Percentiles rank a stretch among this genome's conserved stretches.
These are phyloP conservation scores for Diaporthe vaccinii DNA, from an alignment of 2,329 filamentous ascomycete genomes.

Conservation along the genomic window DNA sequence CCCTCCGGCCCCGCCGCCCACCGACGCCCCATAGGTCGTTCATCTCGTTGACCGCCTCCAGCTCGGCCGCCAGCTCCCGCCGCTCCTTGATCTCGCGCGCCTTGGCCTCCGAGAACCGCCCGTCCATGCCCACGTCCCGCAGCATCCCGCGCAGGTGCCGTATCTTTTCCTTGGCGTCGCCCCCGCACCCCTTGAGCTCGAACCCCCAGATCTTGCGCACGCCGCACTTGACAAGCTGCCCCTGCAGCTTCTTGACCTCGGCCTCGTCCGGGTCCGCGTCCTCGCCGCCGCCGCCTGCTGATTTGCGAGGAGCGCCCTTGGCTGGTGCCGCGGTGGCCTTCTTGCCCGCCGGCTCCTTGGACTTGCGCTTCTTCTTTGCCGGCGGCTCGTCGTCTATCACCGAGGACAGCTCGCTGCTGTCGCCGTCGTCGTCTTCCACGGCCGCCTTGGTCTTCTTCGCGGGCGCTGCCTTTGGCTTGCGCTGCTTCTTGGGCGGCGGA, in stretches of 20 bases:
- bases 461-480: slow-evolving; percentile 35
- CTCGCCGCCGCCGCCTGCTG: slow-evolving; percentile 45
- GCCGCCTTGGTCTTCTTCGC: slow-evolving; percentile 42
- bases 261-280: slow-evolving; percentile 73
- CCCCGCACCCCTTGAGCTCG: slow-evolving; percentile 81
- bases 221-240: slow-evolving; percentile 89
- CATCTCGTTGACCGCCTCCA: slow-evolving; percentile 87
- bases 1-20: slow-evolving; percentile 58
- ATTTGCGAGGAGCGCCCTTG: slow-evolving; percentile 50
- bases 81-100: slow-evolving; percentile 89
- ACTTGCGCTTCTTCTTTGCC: slow-evolving; percentile 70
- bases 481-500: slow-evolving; percentile 64
- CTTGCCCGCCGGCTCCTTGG: slow-evolving; percentile 56
- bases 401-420: slow-evolving; percentile 78
- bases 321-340: slow-evolving; percentile 57
- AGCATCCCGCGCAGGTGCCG: slow-evolving; percentile 84
- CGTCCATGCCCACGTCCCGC: slow-evolving; percentile 86
- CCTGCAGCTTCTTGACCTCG: slow-evolving; percentile 90
- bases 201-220: slow-evolving; percentile 92
- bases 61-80: slow-evolving; percentile 85
- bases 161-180: slow-evolving; percentile 84
- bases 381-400: slow-evolving; percentile 85
- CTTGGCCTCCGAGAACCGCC: slow-evolving; percentile 86
- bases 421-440: slow-evolving; percentile 46
- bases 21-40: slow-evolving; percentile 80